Conservation (phyloP, 345 rosid genomes). For the Dipteronia sinensis region DNA sequence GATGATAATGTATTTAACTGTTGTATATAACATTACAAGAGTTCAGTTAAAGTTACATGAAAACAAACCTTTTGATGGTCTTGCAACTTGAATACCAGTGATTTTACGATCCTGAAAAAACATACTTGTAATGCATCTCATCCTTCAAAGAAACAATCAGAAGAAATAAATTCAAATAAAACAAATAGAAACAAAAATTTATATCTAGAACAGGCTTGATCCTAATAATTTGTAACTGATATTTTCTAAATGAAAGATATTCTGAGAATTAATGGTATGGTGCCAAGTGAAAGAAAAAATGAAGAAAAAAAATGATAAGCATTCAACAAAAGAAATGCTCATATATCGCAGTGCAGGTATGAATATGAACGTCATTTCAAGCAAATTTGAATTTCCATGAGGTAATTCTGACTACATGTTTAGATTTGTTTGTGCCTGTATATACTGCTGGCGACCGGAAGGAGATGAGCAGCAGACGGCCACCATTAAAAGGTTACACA, state of each 20-base stretch:
- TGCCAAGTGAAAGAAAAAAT: neutral
- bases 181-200: neutral
- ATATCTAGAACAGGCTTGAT: neutral
- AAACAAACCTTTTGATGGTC: constrained; percentile 35
- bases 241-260: neutral
- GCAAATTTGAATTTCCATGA: neutral
- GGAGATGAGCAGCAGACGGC: neutral
- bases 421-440: neutral
- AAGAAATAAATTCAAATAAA: neutral
- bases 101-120: constrained; percentile 39
- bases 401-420: neutral
- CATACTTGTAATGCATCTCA: neutral
- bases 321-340: neutral
- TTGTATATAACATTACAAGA: neutral
- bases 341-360: neutral
- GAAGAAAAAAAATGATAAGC: neutral
- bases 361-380: neutral
- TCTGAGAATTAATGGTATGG: neutral
- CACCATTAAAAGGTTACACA: neutral
- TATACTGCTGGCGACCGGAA: neutral
- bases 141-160: neutral
- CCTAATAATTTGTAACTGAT: neutral
- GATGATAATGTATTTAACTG: neutral
- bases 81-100: constrained; percentile 32
- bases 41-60: neutral